Evolutionary conservation across 805 yeast species (phyloP).

Genomic region (Kazachstania psychrophila): DNA sequence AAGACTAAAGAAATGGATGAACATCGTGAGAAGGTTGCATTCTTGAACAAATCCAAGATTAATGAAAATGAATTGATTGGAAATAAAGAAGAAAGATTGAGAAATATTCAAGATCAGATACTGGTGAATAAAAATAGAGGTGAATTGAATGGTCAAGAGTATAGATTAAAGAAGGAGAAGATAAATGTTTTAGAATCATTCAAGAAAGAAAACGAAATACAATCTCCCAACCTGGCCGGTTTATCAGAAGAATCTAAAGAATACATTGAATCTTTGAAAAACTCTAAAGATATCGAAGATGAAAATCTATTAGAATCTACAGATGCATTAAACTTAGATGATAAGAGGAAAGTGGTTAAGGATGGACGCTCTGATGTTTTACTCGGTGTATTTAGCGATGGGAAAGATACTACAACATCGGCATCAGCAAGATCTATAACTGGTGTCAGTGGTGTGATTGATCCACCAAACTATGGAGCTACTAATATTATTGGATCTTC

Average conservation of each 20-base stretch:
- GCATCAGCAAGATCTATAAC: slow-evolving; percentile 19
- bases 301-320: too few relatives aligned
- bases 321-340: too few relatives aligned
- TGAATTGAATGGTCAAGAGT: slow-evolving; percentile 26
- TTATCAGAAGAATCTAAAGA: slow-evolving; percentile 7
- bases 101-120: slow-evolving; percentile 30
- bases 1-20: slow-evolving; percentile 13
- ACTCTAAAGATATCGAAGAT: too few relatives aligned
- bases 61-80: slow-evolving; percentile 21
- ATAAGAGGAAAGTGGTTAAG: too few relatives aligned
- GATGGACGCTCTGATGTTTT: too few relatives aligned
- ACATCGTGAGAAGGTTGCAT: slow-evolving; percentile 24
- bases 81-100: slow-evolving; percentile 15
- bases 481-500: background rate
- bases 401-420: slow-evolving; percentile 6
- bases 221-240: slow-evolving; percentile 13
- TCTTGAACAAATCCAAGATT: slow-evolving; percentile 23
- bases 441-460: slow-evolving; percentile 13
- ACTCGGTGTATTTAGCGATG: background rate
- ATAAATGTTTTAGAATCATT: slow-evolving; percentile 6
- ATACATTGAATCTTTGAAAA: too few relatives aligned
- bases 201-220: background rate
- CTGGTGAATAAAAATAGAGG: slow-evolving; percentile 29
- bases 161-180: slow-evolving; percentile 31
- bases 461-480: background rate